phyloP scores from a whole-genome alignment of 2,329 filamentous ascomycete species.

The Pseudogymnoascus sp. region DNA sequence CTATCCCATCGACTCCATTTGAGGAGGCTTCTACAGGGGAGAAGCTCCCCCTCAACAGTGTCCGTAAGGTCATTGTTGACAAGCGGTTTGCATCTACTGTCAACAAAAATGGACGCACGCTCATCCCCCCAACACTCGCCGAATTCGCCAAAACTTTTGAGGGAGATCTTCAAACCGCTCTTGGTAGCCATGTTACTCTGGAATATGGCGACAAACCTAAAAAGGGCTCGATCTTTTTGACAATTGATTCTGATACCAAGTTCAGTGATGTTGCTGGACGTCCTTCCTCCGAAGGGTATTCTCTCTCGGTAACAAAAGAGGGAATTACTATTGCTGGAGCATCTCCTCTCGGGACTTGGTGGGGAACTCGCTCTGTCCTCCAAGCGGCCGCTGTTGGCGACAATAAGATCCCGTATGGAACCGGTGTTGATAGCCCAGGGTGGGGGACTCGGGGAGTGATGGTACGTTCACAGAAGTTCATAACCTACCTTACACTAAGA shows the following conservation, averaged over 20 bases:
- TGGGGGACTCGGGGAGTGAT: conserved; percentile 44
- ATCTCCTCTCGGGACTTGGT: conserved; percentile 50
- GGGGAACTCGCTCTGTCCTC: conserved; percentile 50
- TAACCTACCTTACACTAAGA: conserved; percentile 10
- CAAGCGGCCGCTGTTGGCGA: conserved; percentile 42
- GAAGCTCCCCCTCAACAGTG: neutral
- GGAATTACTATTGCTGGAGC: conserved; percentile 44
- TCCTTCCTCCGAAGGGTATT: conserved; percentile 44
- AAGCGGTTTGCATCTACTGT: conserved; percentile 33
- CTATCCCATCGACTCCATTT: neutral
- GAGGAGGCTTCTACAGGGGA: neutral
- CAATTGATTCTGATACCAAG: conserved; percentile 34
- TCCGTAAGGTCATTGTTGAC: conserved; percentile 37
- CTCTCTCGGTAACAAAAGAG: conserved; percentile 34
- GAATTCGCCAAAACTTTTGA: conserved; percentile 44
- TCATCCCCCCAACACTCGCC: conserved; percentile 44
- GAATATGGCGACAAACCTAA: conserved; percentile 19
- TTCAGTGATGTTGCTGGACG: conserved; percentile 42
- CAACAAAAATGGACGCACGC: conserved; percentile 41
- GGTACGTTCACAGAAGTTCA: conserved; percentile 20
- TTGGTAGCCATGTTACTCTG: conserved; percentile 29
- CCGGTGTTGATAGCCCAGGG: conserved; percentile 42
- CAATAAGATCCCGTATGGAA: conserved; percentile 37
- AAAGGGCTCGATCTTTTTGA: conserved; percentile 38
- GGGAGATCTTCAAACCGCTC: conserved; percentile 27